phyloP scores from a whole-genome alignment of 2,329 filamentous ascomycete species.

The Penicillium sp. region DNA sequence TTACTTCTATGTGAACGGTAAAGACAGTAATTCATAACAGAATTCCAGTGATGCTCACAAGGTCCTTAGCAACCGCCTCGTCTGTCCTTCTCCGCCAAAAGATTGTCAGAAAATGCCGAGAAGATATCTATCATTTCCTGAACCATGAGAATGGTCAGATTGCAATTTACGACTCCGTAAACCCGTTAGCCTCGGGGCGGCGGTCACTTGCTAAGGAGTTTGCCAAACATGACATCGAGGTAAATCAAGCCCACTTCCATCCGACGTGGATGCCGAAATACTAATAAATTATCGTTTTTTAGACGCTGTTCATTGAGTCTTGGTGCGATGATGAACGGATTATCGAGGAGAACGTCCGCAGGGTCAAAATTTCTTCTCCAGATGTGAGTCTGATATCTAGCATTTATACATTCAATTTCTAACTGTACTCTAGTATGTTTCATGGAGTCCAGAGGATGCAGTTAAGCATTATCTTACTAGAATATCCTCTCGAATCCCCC shows the following conservation, averaged over 20 bases:
- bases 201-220: constrained; percentile 91
- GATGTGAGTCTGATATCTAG: constrained; percentile 64
- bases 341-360: constrained; percentile 92
- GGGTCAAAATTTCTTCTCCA: constrained; percentile 96
- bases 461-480: constrained; percentile 87
- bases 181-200: constrained; percentile 80
- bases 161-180: constrained; percentile 97
- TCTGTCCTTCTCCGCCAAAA: constrained; percentile 95
- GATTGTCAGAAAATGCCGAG: constrained; percentile 94
- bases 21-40: constrained; percentile 4
- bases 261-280: not conserved
- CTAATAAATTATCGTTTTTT: constrained; percentile 1
- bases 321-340: constrained; percentile 91
- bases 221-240: constrained; percentile 93
- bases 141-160: constrained; percentile 98
- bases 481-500: constrained; percentile 88
- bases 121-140: constrained; percentile 94
- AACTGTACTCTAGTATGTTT: constrained; percentile 65
- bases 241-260: constrained; percentile 36
- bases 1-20: constrained; percentile 91
- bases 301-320: constrained; percentile 97
- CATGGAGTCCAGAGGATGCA: constrained; percentile 89
- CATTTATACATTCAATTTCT: constrained; percentile 7
- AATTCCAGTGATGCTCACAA: constrained; percentile 16
- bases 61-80: constrained; percentile 66